Evolutionary conservation across 2,329 filamentous ascomycete species (phyloP).

Genomic region (Calonectria naviculata): DNA sequence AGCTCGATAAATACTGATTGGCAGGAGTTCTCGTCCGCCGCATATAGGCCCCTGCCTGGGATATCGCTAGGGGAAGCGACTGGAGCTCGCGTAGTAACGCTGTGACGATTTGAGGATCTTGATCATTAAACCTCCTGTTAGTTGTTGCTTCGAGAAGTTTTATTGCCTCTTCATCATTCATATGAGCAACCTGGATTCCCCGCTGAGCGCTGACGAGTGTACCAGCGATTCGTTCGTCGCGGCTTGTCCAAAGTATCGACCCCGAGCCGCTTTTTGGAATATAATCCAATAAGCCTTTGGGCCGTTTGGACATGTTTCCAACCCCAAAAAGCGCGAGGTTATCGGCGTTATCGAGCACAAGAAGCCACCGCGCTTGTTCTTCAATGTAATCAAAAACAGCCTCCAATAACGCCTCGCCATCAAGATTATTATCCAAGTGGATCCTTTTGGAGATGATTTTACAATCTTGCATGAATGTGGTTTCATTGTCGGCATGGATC

Average conservation of each 20-base stretch:
- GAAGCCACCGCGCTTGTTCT: constrained; percentile 36
- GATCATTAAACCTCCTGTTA: background rate
- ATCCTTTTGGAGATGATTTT: constrained; percentile 42
- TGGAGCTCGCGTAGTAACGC: constrained; percentile 38
- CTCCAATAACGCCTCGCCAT: constrained; percentile 32
- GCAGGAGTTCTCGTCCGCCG: constrained; percentile 36
- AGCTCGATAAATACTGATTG: constrained; percentile 37
- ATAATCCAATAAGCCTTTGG: constrained; percentile 26
- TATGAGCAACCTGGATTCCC: constrained; percentile 36
- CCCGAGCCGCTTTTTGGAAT: constrained; percentile 40
- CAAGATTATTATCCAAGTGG: constrained; percentile 29
- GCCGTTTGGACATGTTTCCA: background rate
- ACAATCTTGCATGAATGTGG: constrained; percentile 46
- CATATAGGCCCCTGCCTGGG: constrained; percentile 46
- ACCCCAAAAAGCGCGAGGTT: constrained; percentile 43
- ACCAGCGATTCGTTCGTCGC: constrained; percentile 40
- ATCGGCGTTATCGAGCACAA: constrained; percentile 49
- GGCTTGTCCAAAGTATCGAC: constrained; percentile 47
- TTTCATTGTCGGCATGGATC: constrained; percentile 48
- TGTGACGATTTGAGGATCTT: constrained; percentile 10
- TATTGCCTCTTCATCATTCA: constrained; percentile 33
- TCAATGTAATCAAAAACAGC: constrained; percentile 32
- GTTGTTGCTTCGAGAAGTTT: constrained; percentile 7
- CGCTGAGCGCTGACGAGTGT: constrained; percentile 36
- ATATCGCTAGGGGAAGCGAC: constrained; percentile 45